Evolutionary conservation across 1,284 basidiomycete species (phyloP), one percentile per base, ranked within the genome.

Genomic region (Naganishia albida): DNA sequence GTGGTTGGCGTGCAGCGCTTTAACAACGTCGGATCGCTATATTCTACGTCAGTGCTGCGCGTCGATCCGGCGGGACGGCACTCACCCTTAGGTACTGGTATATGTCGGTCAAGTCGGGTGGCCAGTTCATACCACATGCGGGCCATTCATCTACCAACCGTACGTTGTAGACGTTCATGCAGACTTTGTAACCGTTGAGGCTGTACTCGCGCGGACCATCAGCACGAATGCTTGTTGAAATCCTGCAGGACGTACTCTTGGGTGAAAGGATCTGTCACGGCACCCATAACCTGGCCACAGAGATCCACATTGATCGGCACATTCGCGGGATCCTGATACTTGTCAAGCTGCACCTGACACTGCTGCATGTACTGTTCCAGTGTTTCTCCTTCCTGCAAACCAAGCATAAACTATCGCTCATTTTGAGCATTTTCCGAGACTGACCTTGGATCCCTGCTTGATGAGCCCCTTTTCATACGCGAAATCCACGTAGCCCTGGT

Each of bases 101-200:
- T 43, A 97, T 83, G 53, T 88, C 86, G 10, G 82, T 77, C 26
- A 99, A 84, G 70, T 93, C 91, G n/a, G 88, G 87, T 3, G 95
- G 95, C 95, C 95, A 99, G 78, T 95, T 95, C 91, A 98, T 91
- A 1, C 95, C 95, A 77, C 95, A 99, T 2, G 86, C 88, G n/a
- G 94, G 94, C 52, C 78, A 82, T 15, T 83, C 84, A 75, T 99
- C 96, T 63, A 88, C 86, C 30, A 91, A 80, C 39, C 96, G 88
- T 23, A 98, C 86, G 74, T 99, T 96, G 73, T 99, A 99, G 51
- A 98, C 87, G 77, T 99, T 99, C 72, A 94, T 82, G 78, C 95
- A 99, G 78, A 86, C 88, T 43, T 83, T 77, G 68, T 84, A 79
- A 6, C 88, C 89, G 62, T 93, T 83, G 25, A 88, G 82, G 51